phyloP scores from a whole-genome alignment of 208 protist species.

The Crithidia brevicula region DNA sequence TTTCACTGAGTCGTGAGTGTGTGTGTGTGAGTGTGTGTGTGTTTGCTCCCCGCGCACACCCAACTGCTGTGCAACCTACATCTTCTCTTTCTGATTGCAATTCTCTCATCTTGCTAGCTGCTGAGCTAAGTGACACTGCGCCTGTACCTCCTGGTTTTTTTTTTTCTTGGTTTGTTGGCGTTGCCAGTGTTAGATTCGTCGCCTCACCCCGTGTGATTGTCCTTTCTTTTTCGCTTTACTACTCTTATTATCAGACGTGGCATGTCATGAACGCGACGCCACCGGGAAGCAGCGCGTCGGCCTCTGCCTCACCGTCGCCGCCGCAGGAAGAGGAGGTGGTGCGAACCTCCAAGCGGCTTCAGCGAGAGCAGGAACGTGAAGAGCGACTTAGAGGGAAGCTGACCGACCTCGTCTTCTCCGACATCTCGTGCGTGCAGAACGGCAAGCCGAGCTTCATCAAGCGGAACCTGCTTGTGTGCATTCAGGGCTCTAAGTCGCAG shows the following conservation, averaged over 20 bases:
- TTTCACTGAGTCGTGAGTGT: too few species aligned
- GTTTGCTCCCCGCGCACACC: too few species aligned
- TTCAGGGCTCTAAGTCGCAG: constrained; percentile 81
- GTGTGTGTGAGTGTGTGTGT: too few species aligned
- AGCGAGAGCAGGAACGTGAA: constrained; percentile 63
- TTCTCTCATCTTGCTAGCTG: too few species aligned
- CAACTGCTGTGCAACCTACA: too few species aligned
- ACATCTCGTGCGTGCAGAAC: constrained; percentile 48
- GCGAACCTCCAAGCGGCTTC: constrained; percentile 13
- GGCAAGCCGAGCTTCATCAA: constrained; percentile 60
- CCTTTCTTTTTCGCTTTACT: too few species aligned
- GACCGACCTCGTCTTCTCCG: constrained; percentile 65
- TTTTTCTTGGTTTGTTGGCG: too few species aligned
- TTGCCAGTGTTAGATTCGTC: too few species aligned
- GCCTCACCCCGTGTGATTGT: too few species aligned
- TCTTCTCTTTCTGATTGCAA: too few species aligned
- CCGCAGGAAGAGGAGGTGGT: constrained; percentile 4
- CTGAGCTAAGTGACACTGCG: too few species aligned
- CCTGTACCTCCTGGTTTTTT: constrained; percentile 2
- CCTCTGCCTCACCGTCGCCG: constrained; percentile 18
- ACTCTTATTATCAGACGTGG: too few species aligned
- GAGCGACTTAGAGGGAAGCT: constrained; percentile 63
- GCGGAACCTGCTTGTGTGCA: constrained; percentile 54
- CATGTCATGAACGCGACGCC: constrained; percentile 16
- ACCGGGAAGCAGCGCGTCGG: constrained; percentile 4